Evolutionary conservation across 2,329 filamentous ascomycete species (phyloP), one percentile per base, ranked within the genome.

Genomic region (Colletotrichum magnum): DNA sequence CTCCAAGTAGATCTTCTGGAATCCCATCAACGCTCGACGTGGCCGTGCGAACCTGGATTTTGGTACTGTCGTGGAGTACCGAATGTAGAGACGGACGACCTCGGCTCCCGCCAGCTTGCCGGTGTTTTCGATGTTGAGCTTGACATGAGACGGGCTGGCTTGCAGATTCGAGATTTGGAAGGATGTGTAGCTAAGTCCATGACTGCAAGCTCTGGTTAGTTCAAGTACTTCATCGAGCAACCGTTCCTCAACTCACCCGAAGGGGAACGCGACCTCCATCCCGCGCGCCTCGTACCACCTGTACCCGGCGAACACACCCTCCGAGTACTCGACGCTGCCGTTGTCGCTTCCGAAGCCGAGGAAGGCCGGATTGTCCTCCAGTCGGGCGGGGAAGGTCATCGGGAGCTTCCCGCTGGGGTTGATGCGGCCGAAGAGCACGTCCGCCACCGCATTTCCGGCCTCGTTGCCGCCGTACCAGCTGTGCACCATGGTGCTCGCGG

Each of bases 381-480:
- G 75, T 16, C 84, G 82, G n/a, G 80, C 82, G 0, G 92, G 92
- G 79, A 93, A 93, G 4, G 86, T 92, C 21, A 94, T 83, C 0
- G 92, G 91, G 2, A 95, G 84, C 78, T 94, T 95, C n/a, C 89
- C 93, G 53, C 89, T 91, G 0, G 92, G 92, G 74, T 90, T 93
- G 52, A 88, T 85, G 69, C 89, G 85, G 58, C 91, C 92, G 72
- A 92, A 90, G 12, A 94, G 81, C 1, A 93, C 86, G 73, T 93
- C 91, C 0, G 90, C 91, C 61, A 94, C 89, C 1, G 89, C 90
- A 72, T 93, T 93, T 3, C 92, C 92, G 15, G 90, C 89, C 80
- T 94, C 92, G 75, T 94, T 92, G 21, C 92, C 92, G 70, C 91
- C 90, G 73, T 93, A 94, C 92, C 92, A 94, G 24, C 90, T 91